A percentile compares a stretch with the other conserved stretches of the same genome.
These are phyloP conservation scores for Diaporthe batatas DNA, from an alignment of 2,329 filamentous ascomycete genomes.

Conservation along the genomic window DNA sequence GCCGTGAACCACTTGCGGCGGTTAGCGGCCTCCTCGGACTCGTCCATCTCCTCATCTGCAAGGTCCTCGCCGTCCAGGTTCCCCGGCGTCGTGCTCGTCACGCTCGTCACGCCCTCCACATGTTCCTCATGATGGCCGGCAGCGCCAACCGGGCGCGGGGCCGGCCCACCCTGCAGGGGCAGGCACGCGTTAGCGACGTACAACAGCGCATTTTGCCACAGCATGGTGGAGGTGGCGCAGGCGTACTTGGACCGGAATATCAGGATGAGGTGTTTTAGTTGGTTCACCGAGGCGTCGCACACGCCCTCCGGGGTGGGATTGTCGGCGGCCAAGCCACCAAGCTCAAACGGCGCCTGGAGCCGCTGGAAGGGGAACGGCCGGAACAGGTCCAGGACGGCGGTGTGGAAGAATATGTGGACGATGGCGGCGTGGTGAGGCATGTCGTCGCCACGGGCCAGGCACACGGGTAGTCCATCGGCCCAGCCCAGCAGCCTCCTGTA, in stretches of 20 bases:
- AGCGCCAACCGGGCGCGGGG: too few species aligned
- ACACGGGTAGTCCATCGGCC: slow-evolving; percentile 40
- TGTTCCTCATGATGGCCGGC: too few species aligned
- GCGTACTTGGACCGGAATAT: slow-evolving; percentile 37
- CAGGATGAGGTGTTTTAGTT: slow-evolving; percentile 44
- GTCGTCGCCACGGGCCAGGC: slow-evolving; percentile 30
- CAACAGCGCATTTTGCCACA: slow-evolving; percentile 49
- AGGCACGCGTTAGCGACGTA: slow-evolving; percentile 49
- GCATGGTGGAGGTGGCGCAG: slow-evolving; percentile 41
- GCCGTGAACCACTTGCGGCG: slow-evolving; percentile 48
- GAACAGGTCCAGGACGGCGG: slow-evolving; percentile 42
- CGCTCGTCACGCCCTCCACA: background rate
- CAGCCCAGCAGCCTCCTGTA: slow-evolving; percentile 44
- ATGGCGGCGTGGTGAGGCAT: slow-evolving; percentile 37
- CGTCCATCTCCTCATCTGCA: background rate
- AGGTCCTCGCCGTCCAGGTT: background rate
- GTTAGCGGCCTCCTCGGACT: slow-evolving; percentile 38
- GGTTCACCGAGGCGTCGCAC: slow-evolving; percentile 42
- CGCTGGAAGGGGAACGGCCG: slow-evolving; percentile 37
- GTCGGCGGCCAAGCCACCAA: slow-evolving; percentile 20
- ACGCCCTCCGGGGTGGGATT: slow-evolving; percentile 30
- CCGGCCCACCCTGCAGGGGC: background rate
- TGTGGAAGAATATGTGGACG: slow-evolving; percentile 43
- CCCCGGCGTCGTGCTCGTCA: background rate
- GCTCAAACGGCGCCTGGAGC: background rate